Percentiles rank a stretch among this genome's conserved stretches.
phyloP scores from a whole-genome alignment of 2,329 filamentous ascomycete species.

The Cladosporium sp. region DNA sequence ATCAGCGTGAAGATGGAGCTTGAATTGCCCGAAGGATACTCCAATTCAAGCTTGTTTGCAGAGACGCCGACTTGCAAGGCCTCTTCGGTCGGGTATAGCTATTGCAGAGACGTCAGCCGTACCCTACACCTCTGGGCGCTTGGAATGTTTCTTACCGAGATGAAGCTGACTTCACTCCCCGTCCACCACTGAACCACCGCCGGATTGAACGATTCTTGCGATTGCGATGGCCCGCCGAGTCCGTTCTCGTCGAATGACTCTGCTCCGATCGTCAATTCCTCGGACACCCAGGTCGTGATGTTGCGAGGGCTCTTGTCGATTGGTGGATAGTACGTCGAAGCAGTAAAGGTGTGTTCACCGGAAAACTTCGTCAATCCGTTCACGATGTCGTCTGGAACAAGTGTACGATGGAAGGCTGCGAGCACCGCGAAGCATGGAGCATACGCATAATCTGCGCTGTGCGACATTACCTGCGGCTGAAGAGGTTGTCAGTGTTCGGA shows the following conservation, averaged over 20 bases:
- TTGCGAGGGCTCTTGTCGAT: constrained; percentile 53
- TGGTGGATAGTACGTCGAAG: constrained; percentile 52
- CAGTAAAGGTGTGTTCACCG: constrained; percentile 48
- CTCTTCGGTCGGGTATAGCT: constrained; percentile 20
- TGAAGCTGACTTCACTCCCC: constrained; percentile 16
- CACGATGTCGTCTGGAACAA: constrained; percentile 39
- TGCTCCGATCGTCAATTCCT: constrained; percentile 54
- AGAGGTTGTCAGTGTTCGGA: constrained; percentile 11
- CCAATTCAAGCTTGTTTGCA: constrained; percentile 40
- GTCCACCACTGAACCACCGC: constrained; percentile 54
- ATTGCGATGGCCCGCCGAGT: constrained; percentile 50
- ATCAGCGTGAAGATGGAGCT: constrained; percentile 44
- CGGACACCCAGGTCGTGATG: constrained; percentile 53
- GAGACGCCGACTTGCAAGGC: constrained; percentile 14
- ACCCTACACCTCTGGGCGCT: constrained; percentile 23
- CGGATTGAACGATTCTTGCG: constrained; percentile 51
- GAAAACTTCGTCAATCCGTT: constrained; percentile 42
- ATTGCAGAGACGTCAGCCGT: constrained; percentile 15
- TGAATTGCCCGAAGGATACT: constrained; percentile 49
- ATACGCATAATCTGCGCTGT: constrained; percentile 54
- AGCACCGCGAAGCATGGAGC: constrained; percentile 52
- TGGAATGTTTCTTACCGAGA: neutral
- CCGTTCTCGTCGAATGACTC: constrained; percentile 52
- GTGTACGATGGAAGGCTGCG: constrained; percentile 42
- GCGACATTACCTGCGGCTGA: constrained; percentile 50